phyloP scores from a whole-genome alignment of 1,139 yeast species.

The Yamadazyma buinensis region DNA sequence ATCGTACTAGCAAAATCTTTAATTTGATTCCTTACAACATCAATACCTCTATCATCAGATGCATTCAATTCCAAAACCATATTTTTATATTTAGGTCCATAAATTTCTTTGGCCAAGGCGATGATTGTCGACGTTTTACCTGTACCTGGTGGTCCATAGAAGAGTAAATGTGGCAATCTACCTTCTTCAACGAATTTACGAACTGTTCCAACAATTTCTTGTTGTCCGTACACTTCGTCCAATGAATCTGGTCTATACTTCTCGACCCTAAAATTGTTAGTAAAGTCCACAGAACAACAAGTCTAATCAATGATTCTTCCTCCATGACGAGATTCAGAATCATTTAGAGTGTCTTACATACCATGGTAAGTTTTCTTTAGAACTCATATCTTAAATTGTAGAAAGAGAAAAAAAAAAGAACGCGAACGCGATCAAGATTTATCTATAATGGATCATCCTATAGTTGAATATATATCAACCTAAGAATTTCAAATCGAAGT shows the following conservation, averaged over 20 bases:
- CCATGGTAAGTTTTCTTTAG: conserved; percentile 10
- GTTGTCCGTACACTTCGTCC: conserved; percentile 89
- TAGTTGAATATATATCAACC: no score
- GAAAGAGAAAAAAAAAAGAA: no score
- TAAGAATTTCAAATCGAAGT: no score
- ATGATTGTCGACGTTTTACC: conserved; percentile 94
- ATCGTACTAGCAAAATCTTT: conserved; percentile 84
- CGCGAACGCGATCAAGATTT: conserved; percentile 1
- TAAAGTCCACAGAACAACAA: no score
- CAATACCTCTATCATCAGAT: conserved; percentile 83
- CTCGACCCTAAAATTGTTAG: conserved; percentile 66
- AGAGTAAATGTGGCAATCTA: conserved; percentile 79
- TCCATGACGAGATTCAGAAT: no score
- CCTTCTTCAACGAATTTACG: conserved; percentile 82
- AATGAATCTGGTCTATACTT: conserved; percentile 85
- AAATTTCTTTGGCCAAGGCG: conserved; percentile 88
- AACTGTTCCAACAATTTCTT: conserved; percentile 76
- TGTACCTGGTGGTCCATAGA: conserved; percentile 98
- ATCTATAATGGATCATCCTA: no score
- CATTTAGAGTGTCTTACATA: no score
- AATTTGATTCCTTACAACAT: conserved; percentile 80
- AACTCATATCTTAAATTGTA: no score
- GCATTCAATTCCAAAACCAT: conserved; percentile 93
- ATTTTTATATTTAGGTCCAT: conserved; percentile 76
- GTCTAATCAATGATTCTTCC: no score